Percentiles rank a stretch among this genome's conserved stretches.
Evolutionary conservation across 495 filamentous ascomycete genomes (phyloP).

Genomic region (Poronia punctata): DNA sequence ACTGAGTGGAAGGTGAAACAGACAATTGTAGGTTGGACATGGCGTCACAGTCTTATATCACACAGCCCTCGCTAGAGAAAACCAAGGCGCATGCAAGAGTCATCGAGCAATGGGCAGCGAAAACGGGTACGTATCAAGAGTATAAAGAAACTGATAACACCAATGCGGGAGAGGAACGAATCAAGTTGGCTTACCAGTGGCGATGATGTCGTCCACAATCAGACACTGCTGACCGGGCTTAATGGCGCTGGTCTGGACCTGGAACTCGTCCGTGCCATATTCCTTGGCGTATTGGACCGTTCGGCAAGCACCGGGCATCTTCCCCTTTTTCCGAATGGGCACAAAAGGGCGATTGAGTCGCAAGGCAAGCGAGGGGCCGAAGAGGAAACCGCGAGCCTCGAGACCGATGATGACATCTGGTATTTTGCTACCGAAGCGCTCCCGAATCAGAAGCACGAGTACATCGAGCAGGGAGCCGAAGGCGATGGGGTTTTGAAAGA

Average conservation of each 20-base stretch:
- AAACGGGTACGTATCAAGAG: no score
- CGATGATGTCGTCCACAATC: conserved; percentile 96
- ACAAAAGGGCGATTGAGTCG: conserved; percentile 84
- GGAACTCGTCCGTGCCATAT: conserved; percentile 93
- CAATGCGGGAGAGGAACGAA: no score
- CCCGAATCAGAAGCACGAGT: conserved; percentile 73
- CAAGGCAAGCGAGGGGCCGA: conserved; percentile 85
- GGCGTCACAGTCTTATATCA: no score
- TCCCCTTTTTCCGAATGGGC: conserved; percentile 91
- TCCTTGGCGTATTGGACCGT: conserved; percentile 88
- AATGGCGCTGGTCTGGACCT: conserved; percentile 84
- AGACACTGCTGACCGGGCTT: conserved; percentile 83
- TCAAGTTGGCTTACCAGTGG: conserved; percentile 73
- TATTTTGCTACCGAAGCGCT: conserved; percentile 43
- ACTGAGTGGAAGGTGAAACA: no score
- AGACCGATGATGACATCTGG: conserved; percentile 90
- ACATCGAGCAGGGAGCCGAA: conserved; percentile 76
- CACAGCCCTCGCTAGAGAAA: no score
- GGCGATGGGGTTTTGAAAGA: conserved; percentile 74
- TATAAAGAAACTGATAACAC: no score
- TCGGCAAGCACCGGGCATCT: conserved; percentile 82
- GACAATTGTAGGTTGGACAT: no score
- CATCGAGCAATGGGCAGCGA: no score
- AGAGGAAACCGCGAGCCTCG: conserved; percentile 92
- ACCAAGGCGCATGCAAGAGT: no score